A percentile compares a stretch with the other conserved stretches of the same genome.
phyloP scores from a whole-genome alignment of 2,329 filamentous ascomycete species.

The Coniochaeta hoffmannii region DNA sequence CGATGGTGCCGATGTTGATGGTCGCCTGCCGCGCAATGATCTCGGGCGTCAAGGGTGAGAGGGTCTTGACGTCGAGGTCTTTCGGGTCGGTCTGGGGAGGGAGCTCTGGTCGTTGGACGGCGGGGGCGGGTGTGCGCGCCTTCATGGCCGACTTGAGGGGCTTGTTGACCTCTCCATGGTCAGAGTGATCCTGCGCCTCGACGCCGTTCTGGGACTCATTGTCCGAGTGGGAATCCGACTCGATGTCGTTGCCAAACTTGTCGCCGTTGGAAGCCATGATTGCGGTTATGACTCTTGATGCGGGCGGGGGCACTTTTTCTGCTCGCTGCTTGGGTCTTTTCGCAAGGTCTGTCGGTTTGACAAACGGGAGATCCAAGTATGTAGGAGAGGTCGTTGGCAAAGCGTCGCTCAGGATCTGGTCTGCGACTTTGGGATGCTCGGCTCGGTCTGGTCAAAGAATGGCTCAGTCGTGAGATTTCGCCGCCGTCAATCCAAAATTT shows the following conservation, averaged over 20 bases:
- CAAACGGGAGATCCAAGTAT: background rate
- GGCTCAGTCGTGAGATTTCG: background rate
- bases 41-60: conserved; percentile 85
- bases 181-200: conserved; percentile 48
- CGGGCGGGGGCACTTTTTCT: conserved; percentile 13
- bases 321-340: background rate
- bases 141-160: conserved; percentile 81
- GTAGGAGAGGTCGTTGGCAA: background rate
- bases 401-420: background rate
- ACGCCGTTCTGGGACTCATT: conserved; percentile 50
- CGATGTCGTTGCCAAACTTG: conserved; percentile 64
- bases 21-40: conserved; percentile 98
- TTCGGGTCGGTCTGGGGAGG: conserved; percentile 92
- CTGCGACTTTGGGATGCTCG: background rate
- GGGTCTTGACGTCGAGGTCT: conserved; percentile 71
- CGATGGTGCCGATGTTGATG: conserved; percentile 98
- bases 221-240: conserved; percentile 60
- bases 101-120: conserved; percentile 43
- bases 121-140: conserved; percentile 56
- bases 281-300: conserved; percentile 15
- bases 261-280: conserved; percentile 52
- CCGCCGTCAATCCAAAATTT: conserved; percentile 10
- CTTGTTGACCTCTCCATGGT: conserved; percentile 51
- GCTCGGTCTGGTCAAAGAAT: background rate
- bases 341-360: background rate